phyloP scores from a whole-genome alignment of 768 basidiomycete genomes.

The Jaapia argillacea region DNA sequence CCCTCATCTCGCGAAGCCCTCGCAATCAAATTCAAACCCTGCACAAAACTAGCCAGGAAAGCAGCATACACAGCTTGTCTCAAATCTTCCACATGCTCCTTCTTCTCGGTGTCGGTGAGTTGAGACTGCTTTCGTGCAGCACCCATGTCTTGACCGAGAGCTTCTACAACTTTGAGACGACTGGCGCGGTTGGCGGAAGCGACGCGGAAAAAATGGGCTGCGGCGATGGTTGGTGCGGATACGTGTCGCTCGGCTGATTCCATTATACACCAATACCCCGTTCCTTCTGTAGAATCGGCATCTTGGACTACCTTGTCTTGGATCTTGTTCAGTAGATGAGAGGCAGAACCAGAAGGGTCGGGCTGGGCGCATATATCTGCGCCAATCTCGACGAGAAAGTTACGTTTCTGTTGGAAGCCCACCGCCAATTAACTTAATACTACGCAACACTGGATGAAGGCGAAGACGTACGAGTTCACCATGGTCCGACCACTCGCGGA shows the following conservation, averaged over 20 bases:
- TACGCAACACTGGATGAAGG: no score
- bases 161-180: conserved; percentile 10
- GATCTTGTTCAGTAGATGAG: conserved; percentile 11
- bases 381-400: conserved; percentile 13
- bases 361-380: conserved; percentile 13
- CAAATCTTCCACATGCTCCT: conserved; percentile 9
- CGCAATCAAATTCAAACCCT: conserved; percentile 14
- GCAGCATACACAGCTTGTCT: conserved; percentile 12
- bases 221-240: conserved; percentile 12
- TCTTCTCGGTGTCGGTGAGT: background rate
- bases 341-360: conserved; percentile 5
- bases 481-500: conserved; percentile 7
- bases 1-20: conserved; percentile 11
- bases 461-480: conserved; percentile 10
- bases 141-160: conserved; percentile 4
- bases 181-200: conserved; percentile 13
- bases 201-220: conserved; percentile 14
- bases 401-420: conserved; percentile 9
- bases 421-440: no score
- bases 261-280: conserved; percentile 13
- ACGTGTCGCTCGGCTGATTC: conserved; percentile 12
- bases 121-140: background rate
- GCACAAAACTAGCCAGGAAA: conserved; percentile 10
- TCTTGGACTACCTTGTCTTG: conserved; percentile 16
- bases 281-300: conserved; percentile 13